phyloP scores from a whole-genome alignment of 164 flowering plant species.

The Piper betle region DNA sequence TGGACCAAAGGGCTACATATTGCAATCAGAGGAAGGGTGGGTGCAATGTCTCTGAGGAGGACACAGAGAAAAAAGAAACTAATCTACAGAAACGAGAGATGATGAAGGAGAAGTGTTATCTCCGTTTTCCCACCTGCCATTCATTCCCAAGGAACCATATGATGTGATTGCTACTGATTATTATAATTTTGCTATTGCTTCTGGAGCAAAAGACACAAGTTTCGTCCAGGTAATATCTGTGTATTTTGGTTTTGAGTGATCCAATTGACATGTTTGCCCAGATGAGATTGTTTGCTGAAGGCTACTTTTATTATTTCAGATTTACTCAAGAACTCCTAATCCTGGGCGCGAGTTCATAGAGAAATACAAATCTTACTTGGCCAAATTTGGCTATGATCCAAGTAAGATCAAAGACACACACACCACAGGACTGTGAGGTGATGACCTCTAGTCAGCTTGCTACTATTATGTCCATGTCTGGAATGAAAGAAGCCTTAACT shows the following conservation, averaged over 20 bases:
- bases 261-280: background rate
- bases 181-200: slow-evolving; percentile 71
- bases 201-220: slow-evolving; percentile 84
- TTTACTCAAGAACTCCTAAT: slow-evolving; percentile 78
- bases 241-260: background rate
- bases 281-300: background rate
- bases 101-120: slow-evolving; percentile 81
- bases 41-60: slow-evolving; percentile 73
- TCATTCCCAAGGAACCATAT: slow-evolving; percentile 84
- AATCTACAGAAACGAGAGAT: slow-evolving; percentile 61
- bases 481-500: slow-evolving; percentile 64
- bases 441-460: slow-evolving; percentile 57
- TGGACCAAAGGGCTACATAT: slow-evolving; percentile 89
- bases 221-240: slow-evolving; percentile 55
- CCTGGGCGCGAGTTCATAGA: slow-evolving; percentile 78
- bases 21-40: slow-evolving; percentile 67
- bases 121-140: slow-evolving; percentile 87
- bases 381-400: slow-evolving; percentile 64
- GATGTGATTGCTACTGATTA: slow-evolving; percentile 94
- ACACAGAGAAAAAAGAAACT: slow-evolving; percentile 33
- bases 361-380: slow-evolving; percentile 62
- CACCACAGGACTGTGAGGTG: slow-evolving; percentile 87
- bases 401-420: slow-evolving; percentile 78
- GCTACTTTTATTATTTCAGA: slow-evolving; percentile 28
- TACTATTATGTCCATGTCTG: slow-evolving; percentile 83